A percentile compares a stretch with the other conserved stretches of the same genome.
These are phyloP conservation scores for Phialophora tarda DNA, from an alignment of 2,329 filamentous ascomycete species.

Conservation along the genomic window DNA sequence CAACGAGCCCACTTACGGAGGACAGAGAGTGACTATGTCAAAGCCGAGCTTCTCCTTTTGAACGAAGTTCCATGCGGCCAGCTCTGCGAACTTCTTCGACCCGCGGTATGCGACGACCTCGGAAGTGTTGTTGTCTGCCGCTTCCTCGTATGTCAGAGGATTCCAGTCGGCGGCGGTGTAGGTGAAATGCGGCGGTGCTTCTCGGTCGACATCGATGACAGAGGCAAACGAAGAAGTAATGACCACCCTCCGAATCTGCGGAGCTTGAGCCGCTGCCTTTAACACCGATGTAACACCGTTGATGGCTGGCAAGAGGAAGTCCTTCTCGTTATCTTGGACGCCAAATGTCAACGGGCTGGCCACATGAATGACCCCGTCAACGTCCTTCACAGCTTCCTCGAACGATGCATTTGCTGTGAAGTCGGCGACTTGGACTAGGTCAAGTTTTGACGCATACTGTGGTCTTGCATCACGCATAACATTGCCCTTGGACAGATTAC, in stretches of 20 bases:
- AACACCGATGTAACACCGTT: conserved; percentile 65
- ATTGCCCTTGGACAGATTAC: conserved; percentile 29
- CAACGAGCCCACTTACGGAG: not conserved
- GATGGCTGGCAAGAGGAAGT: conserved; percentile 62
- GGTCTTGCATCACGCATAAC: conserved; percentile 27
- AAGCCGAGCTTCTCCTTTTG: conserved; percentile 43
- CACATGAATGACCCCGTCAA: conserved; percentile 76
- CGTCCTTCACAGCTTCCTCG: conserved; percentile 65
- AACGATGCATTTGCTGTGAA: conserved; percentile 66
- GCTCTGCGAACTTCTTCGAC: conserved; percentile 69
- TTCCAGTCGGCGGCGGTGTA: conserved; percentile 51
- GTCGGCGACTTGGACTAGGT: not conserved
- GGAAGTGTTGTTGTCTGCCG: conserved; percentile 42
- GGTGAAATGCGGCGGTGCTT: conserved; percentile 38
- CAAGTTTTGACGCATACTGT: conserved; percentile 45
- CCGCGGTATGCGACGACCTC: conserved; percentile 50
- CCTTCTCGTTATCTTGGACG: conserved; percentile 70
- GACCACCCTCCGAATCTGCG: conserved; percentile 40
- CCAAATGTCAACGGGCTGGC: conserved; percentile 75
- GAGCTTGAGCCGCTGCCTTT: conserved; percentile 62
- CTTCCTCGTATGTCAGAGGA: conserved; percentile 51
- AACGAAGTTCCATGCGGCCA: conserved; percentile 53
- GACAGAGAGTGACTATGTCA: not conserved
- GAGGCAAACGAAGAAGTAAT: conserved; percentile 72
- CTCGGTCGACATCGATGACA: conserved; percentile 60